phyloP scores from a whole-genome alignment of 2,329 filamentous ascomycete species.

The Talaromyces atroroseus region DNA sequence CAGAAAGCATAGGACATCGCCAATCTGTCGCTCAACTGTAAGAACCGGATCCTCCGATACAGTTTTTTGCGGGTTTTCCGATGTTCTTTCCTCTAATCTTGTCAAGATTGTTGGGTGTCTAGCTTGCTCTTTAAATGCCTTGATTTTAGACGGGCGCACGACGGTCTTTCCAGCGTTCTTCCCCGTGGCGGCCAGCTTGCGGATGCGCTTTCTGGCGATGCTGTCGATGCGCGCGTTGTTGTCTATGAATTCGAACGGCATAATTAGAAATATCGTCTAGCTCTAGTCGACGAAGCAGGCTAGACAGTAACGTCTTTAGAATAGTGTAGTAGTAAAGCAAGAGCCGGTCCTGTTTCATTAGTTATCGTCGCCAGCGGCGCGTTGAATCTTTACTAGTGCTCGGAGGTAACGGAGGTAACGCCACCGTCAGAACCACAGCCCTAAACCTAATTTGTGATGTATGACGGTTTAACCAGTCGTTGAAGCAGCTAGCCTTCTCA shows the following conservation, averaged over 20 bases:
- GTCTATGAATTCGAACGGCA: constrained; percentile 14
- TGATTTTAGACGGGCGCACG: constrained; percentile 10
- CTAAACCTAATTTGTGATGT: too few species aligned
- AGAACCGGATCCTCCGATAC: background rate
- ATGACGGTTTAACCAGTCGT: too few species aligned
- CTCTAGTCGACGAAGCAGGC: too few species aligned
- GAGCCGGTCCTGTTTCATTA: background rate
- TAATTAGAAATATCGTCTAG: background rate
- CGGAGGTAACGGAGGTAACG: background rate
- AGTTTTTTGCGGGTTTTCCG: background rate
- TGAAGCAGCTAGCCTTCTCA: too few species aligned
- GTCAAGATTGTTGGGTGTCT: background rate
- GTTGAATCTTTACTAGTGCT: background rate
- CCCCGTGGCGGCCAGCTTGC: constrained; percentile 9
- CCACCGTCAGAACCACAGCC: too few species aligned
- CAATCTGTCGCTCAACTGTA: constrained; percentile 5
- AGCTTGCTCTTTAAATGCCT: background rate
- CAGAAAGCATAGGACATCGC: constrained; percentile 5
- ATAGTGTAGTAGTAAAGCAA: too few species aligned
- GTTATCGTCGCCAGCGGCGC: background rate
- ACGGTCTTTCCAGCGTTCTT: constrained; percentile 13
- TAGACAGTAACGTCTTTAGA: too few species aligned
- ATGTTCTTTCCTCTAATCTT: background rate
- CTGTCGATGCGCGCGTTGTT: constrained; percentile 7
- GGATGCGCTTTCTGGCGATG: constrained; percentile 11